Percentiles rank a stretch among this genome's conserved stretches.
phyloP scores from a whole-genome alignment of 305 asterid species.

The Solanum chacoense region DNA sequence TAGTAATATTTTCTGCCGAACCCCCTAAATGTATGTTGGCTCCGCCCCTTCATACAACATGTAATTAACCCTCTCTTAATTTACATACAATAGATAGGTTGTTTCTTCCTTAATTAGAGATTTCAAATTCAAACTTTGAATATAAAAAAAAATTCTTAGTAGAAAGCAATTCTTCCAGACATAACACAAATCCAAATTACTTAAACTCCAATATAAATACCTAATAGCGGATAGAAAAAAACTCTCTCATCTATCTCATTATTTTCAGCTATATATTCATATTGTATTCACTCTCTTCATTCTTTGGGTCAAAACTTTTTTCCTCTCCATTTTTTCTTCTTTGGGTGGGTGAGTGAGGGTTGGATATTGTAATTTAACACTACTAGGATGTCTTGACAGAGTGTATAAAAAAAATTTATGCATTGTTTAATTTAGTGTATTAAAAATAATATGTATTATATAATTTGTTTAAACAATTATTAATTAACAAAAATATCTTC shows the following conservation, averaged over 20 bases:
- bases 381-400: neutral
- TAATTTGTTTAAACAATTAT: neutral
- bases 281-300: neutral
- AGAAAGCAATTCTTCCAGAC: accelerated
- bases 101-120: neutral
- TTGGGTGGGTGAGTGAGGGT: neutral
- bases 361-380: neutral
- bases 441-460: neutral
- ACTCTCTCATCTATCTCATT: neutral
- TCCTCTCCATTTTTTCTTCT: neutral
- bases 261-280: neutral
- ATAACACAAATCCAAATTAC: neutral
- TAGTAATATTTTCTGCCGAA: too few relatives aligned
- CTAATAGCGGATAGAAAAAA: neutral
- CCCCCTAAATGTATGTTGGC: too few relatives aligned
- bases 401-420: neutral
- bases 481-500: neutral
- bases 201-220: neutral
- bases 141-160: too few relatives aligned
- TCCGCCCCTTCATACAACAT: neutral
- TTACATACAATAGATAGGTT: neutral
- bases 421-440: neutral
- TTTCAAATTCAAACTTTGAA: too few relatives aligned
- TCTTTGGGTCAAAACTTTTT: neutral
- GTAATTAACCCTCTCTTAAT: neutral